These are phyloP conservation scores for Leishmania arabica DNA, from an alignment of 208 protist species.

Conservation along the genomic window DNA sequence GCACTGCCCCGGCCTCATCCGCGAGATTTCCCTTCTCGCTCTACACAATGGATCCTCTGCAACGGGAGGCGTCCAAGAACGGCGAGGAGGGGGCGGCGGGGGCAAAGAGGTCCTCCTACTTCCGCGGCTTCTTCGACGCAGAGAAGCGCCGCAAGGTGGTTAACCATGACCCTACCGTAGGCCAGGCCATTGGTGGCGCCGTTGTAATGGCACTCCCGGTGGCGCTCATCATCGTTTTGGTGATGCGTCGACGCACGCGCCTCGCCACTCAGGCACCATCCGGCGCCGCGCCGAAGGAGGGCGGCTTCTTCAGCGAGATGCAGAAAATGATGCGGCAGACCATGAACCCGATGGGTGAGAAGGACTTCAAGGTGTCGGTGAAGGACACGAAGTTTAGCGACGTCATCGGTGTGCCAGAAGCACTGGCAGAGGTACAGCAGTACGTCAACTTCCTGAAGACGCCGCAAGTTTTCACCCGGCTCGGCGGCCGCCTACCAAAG, in stretches of 20 bases:
- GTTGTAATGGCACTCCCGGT: constrained; percentile 64
- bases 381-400: constrained; percentile 85
- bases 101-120: constrained; percentile 51
- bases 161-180: constrained; percentile 65
- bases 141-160: constrained; percentile 75
- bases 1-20: background rate
- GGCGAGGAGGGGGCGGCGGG: constrained; percentile 5
- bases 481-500: constrained; percentile 96
- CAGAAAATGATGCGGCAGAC: constrained; percentile 67
- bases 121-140: constrained; percentile 83
- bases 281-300: constrained; percentile 23
- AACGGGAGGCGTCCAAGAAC: constrained; percentile 8
- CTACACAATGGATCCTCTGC: constrained; percentile 16
- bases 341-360: constrained; percentile 68
- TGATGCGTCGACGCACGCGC: constrained; percentile 45
- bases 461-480: constrained; percentile 91
- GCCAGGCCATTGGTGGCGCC: constrained; percentile 57
- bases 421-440: constrained; percentile 95
- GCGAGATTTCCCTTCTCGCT: background rate
- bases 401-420: constrained; percentile 93
- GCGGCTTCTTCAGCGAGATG: constrained; percentile 51
- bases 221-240: constrained; percentile 59
- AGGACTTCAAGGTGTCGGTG: constrained; percentile 78
- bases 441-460: constrained; percentile 96
- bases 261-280: constrained; percentile 25